phyloP scores from a whole-genome alignment of 495 filamentous ascomycete species.

The Parmelia sp. region DNA sequence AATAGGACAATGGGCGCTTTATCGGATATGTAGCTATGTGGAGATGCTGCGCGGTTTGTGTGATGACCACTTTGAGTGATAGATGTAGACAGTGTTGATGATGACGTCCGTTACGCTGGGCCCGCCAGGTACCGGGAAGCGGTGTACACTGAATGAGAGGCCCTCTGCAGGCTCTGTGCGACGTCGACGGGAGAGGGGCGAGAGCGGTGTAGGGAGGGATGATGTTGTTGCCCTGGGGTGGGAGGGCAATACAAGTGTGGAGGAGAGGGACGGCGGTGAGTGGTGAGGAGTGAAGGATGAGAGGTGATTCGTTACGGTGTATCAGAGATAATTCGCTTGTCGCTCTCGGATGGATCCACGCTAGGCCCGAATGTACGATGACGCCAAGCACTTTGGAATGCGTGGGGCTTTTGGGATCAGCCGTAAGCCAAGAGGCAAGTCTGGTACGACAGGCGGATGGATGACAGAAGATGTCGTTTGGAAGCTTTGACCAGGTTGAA shows the following conservation, averaged over 20 bases:
- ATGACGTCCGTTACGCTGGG: constrained; percentile 14
- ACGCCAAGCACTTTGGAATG: constrained; percentile 17
- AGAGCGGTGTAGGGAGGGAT: constrained; percentile 9
- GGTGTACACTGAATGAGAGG: constrained; percentile 22
- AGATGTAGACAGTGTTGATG: constrained; percentile 2
- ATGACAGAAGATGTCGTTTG: background rate
- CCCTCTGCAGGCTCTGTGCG: constrained; percentile 5
- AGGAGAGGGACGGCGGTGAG: constrained; percentile 18
- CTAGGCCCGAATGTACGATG: constrained; percentile 20
- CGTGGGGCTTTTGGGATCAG: constrained; percentile 8
- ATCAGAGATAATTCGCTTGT: constrained; percentile 21
- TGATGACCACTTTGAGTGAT: background rate
- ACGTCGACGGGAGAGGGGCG: constrained; percentile 15
- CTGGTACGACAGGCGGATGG: background rate
- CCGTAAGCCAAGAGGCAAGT: background rate
- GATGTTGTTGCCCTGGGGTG: constrained; percentile 11
- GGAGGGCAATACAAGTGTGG: constrained; percentile 3
- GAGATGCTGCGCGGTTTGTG: background rate
- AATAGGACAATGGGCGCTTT: constrained; percentile 7
- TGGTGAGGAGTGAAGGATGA: constrained; percentile 27
- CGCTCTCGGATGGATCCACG: constrained; percentile 18
- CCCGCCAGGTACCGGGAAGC: constrained; percentile 20
- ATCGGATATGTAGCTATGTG: background rate
- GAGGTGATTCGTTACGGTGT: constrained; percentile 30
- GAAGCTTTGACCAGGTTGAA: constrained; percentile 5